Percentiles rank a stretch among this genome's conserved stretches.
phyloP scores from a whole-genome alignment of 495 filamentous ascomycete genomes.

The Penicillium arizonense region DNA sequence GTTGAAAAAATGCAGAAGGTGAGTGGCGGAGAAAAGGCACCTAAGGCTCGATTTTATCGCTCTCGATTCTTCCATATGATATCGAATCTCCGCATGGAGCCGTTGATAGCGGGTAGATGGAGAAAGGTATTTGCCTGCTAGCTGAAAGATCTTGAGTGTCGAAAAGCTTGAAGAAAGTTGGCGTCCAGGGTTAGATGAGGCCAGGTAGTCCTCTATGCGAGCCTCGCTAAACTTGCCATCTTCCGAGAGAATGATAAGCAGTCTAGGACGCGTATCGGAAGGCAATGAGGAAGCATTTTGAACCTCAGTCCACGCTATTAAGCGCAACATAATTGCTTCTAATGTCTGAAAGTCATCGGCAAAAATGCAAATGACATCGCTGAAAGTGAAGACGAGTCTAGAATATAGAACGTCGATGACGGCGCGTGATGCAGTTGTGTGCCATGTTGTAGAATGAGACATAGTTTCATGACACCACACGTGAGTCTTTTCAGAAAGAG shows the following conservation, averaged over 20 bases:
- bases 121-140: conserved; percentile 15
- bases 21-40: conserved; percentile 19
- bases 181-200: background rate
- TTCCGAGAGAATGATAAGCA: conserved; percentile 9
- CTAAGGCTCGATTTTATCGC: background rate
- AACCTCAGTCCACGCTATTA: conserved; percentile 18
- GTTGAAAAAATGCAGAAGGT: conserved; percentile 23
- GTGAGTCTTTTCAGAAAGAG: conserved; percentile 1
- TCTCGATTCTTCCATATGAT: conserved; percentile 1
- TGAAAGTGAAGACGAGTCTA: conserved; percentile 26
- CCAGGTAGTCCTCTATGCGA: background rate
- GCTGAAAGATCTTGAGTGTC: conserved; percentile 18
- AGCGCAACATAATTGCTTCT: conserved; percentile 14
- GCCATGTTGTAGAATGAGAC: conserved; percentile 9
- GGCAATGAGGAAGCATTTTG: conserved; percentile 11
- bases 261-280: conserved; percentile 7
- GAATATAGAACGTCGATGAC: conserved; percentile 21
- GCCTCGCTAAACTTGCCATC: conserved; percentile 1
- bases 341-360: conserved; percentile 25
- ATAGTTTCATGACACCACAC: conserved; percentile 8
- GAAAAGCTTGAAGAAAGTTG: conserved; percentile 12
- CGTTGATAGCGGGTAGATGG: conserved; percentile 9
- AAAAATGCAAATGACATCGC: conserved; percentile 31
- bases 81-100: conserved; percentile 11
- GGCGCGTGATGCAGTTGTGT: background rate